A percentile compares a stretch with the other conserved stretches of the same genome.
Evolutionary conservation across 345 rosid species (phyloP).

Genomic region (Linum trigynum): DNA sequence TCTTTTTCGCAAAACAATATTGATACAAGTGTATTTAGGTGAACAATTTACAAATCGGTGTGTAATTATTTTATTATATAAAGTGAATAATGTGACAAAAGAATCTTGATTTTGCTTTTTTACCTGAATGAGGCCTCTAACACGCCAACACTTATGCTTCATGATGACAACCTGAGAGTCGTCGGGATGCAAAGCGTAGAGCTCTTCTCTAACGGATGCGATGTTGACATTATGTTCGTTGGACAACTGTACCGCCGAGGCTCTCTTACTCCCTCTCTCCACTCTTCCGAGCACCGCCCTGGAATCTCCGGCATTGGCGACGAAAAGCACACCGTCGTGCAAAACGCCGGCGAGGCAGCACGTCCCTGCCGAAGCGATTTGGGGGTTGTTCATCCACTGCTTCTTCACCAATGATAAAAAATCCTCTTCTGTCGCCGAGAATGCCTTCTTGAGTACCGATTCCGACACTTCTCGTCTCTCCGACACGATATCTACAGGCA

Average conservation of each 20-base stretch:
- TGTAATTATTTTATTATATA: too few relatives aligned
- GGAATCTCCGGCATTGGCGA: constrained; percentile 27
- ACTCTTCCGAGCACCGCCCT: constrained; percentile 25
- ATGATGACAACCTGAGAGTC: constrained; percentile 23
- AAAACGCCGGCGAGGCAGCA: constrained; percentile 23
- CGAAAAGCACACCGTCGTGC: constrained; percentile 17
- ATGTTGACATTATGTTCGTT: constrained; percentile 23
- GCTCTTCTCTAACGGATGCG: constrained; percentile 29
- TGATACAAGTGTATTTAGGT: too few relatives aligned
- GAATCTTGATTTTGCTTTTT: too few relatives aligned
- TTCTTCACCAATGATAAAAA: constrained; percentile 24
- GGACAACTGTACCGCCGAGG: constrained; percentile 23
- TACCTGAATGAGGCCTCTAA: constrained; percentile 32
- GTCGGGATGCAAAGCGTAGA: constrained; percentile 26
- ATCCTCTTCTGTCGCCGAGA: constrained; percentile 25
- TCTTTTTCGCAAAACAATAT: too few relatives aligned
- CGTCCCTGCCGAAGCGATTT: constrained; percentile 28
- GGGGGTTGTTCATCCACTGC: constrained; percentile 28
- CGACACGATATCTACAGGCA: constrained; percentile 17
- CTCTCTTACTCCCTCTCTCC: constrained; percentile 21
- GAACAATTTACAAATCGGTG: too few relatives aligned
- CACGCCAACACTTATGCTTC: constrained; percentile 29
- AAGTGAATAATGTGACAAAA: too few relatives aligned
- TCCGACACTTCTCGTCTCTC: constrained; percentile 21
- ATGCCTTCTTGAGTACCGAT: constrained; percentile 23